phyloP scores from a whole-genome alignment of 352 stramenopile genomes.

The Pythium sp. region DNA sequence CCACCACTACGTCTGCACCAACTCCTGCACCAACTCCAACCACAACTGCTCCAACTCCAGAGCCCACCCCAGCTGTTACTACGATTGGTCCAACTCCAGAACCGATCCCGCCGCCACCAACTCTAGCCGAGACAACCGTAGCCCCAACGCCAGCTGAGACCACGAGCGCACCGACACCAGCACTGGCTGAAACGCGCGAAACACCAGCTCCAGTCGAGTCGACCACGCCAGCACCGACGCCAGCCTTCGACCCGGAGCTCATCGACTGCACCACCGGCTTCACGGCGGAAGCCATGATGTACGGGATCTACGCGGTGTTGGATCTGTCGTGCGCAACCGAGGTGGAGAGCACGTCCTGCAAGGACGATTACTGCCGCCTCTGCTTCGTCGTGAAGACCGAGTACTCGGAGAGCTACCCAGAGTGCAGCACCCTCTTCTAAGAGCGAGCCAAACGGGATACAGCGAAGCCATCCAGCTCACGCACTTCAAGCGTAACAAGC shows the following conservation, averaged over 20 bases:
- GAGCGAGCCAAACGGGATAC: neutral
- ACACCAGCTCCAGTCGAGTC: neutral
- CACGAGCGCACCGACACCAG: neutral
- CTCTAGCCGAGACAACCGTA: neutral
- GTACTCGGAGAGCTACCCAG: neutral
- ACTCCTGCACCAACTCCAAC: neutral
- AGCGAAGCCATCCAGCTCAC: neutral
- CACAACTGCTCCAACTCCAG: neutral
- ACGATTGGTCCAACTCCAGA: neutral
- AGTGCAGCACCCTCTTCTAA: neutral
- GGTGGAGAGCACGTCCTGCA: neutral
- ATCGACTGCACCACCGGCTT: conserved; percentile 1
- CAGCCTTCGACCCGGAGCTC: neutral
- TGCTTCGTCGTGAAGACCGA: neutral
- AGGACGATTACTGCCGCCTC: conserved; percentile 1
- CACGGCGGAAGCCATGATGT: neutral
- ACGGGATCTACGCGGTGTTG: conserved; percentile 3
- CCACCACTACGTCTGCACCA: neutral
- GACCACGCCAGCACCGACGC: neutral
- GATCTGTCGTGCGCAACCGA: neutral
- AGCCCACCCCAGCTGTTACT: neutral
- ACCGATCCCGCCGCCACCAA: neutral
- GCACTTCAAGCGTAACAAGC: too few relatives aligned
- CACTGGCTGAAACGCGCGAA: neutral
- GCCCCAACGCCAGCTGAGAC: neutral